Conservation (phyloP, 2,329 filamentous ascomycete genomes). For the Fusarium hainanense region DNA sequence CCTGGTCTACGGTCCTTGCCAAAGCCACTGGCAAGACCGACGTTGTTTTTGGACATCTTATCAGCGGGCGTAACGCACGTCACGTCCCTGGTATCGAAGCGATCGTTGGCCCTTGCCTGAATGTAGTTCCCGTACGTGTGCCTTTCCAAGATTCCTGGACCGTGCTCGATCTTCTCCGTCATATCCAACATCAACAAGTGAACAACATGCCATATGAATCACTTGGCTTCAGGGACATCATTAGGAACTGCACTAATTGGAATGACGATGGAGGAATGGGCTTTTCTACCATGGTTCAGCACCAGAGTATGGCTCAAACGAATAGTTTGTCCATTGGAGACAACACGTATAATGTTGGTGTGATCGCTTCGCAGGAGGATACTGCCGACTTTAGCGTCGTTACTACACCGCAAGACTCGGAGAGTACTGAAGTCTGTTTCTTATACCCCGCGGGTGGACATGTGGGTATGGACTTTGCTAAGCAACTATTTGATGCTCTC, state of each 20-base stretch:
- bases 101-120: slow-evolving; percentile 32
- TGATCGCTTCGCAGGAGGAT: slow-evolving; percentile 32
- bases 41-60: slow-evolving; percentile 32
- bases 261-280: slow-evolving; percentile 22
- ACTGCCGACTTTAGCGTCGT: slow-evolving; percentile 40
- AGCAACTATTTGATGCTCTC: slow-evolving; percentile 25
- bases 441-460: slow-evolving; percentile 23
- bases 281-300: slow-evolving; percentile 42
- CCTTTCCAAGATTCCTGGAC: slow-evolving; percentile 36
- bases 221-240: slow-evolving; percentile 43
- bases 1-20: slow-evolving; percentile 56
- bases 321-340: slow-evolving; percentile 16
- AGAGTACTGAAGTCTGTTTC: slow-evolving; percentile 35
- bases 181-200: slow-evolving; percentile 56
- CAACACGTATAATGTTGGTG: slow-evolving; percentile 37
- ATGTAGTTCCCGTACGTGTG: slow-evolving; percentile 31
- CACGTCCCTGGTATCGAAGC: slow-evolving; percentile 19
- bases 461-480: not conserved
- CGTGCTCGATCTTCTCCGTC: slow-evolving; percentile 52
- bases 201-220: slow-evolving; percentile 42
- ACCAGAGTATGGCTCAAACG: slow-evolving; percentile 41
- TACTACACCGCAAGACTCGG: slow-evolving; percentile 30
- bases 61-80: slow-evolving; percentile 26
- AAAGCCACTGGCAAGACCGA: slow-evolving; percentile 50
- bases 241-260: slow-evolving; percentile 42